These are phyloP conservation scores for Podospora conica DNA, from an alignment of 495 filamentous ascomycete genomes.

Conservation along the genomic window DNA sequence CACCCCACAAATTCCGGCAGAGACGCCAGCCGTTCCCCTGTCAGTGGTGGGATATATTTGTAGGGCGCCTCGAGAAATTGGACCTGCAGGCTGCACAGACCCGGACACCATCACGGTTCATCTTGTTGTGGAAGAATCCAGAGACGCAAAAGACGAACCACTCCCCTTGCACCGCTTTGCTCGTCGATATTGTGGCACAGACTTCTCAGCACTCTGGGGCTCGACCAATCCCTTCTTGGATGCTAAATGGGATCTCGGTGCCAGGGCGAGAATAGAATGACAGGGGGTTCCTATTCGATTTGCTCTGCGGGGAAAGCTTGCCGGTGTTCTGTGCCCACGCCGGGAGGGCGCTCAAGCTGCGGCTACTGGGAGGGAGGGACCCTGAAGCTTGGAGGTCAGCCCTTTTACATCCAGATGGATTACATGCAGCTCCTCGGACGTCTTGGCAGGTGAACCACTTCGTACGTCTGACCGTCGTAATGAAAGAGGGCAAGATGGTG, in stretches of 20 bases:
- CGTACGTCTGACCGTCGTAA: not conserved
- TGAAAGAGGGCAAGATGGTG: not conserved
- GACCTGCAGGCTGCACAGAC: not conserved
- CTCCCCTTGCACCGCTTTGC: not conserved
- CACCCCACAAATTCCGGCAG: not conserved
- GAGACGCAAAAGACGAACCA: not conserved
- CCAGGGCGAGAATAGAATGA: not conserved
- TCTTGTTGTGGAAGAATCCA: not conserved
- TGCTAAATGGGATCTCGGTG: not conserved
- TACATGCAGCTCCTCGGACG: not conserved
- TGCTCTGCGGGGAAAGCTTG: too few relatives aligned
- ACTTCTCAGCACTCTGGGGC: not conserved
- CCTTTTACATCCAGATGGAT: not conserved
- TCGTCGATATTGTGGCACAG: not conserved
- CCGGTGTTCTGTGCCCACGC: too few relatives aligned
- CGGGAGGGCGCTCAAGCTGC: too few relatives aligned
- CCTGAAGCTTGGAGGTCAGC: not conserved
- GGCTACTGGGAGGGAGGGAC: not conserved
- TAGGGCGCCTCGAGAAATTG: not conserved
- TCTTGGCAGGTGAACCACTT: not conserved
- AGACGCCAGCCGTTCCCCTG: not conserved
- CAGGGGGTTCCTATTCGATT: too few relatives aligned
- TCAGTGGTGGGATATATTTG: not conserved
- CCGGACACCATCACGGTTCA: not conserved
- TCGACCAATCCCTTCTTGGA: not conserved